Percentiles rank a stretch among this genome's conserved stretches.
Conservation (phyloP, 352 stramenopile species). For the Plasmopara halstedii region DNA sequence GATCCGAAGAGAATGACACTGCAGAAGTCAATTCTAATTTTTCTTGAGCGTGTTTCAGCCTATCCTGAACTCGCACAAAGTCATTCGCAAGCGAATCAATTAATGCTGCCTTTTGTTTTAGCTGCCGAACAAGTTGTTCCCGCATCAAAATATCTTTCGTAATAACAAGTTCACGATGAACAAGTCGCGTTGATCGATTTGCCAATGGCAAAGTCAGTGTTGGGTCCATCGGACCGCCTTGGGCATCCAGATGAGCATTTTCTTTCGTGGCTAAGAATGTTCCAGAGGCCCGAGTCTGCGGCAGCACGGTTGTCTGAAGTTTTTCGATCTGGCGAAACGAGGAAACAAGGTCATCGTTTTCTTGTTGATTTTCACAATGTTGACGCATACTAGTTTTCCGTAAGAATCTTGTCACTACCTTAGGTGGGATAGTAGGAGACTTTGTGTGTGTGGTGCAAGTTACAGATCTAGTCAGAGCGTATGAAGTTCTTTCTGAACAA, state of each 20-base stretch:
- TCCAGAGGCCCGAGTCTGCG: neutral
- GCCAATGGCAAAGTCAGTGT: conserved; percentile 12
- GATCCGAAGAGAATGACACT: conserved; percentile 13
- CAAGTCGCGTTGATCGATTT: conserved; percentile 23
- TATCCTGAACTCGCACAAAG: conserved; percentile 19
- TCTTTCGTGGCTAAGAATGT: neutral
- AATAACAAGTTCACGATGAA: conserved; percentile 39
- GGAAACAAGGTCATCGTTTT: neutral
- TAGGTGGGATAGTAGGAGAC: conserved; percentile 11
- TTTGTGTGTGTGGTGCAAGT: conserved; percentile 1
- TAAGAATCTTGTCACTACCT: conserved; percentile 11
- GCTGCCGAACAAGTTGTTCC: conserved; percentile 42
- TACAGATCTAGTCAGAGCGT: conserved; percentile 1
- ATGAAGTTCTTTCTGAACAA: conserved; percentile 12
- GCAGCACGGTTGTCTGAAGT: neutral
- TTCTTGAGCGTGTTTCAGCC: conserved; percentile 12
- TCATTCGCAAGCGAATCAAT: conserved; percentile 27
- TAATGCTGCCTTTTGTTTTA: conserved; percentile 17
- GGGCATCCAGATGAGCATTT: neutral
- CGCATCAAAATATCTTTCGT: conserved; percentile 56
- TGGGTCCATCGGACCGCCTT: neutral
- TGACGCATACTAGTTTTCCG: conserved; percentile 17
- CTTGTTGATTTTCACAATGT: conserved; percentile 13
- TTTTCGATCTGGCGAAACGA: neutral
- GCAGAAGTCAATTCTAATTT: conserved; percentile 6